phyloP scores from a whole-genome alignment of 2,329 filamentous ascomycete genomes.

The Fusarium nanum region DNA sequence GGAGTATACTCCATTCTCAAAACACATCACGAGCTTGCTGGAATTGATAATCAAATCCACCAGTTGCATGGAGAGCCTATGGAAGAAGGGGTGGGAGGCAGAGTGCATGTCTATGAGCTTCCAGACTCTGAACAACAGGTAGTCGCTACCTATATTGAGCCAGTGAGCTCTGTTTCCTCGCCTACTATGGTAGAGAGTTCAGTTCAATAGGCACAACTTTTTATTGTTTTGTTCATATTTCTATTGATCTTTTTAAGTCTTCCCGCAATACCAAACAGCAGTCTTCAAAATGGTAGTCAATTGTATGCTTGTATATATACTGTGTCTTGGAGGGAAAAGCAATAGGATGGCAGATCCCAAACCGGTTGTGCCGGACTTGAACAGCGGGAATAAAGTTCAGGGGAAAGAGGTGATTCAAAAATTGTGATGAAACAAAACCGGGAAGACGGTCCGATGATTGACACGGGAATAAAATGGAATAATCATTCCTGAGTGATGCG shows the following conservation, averaged over 20 bases:
- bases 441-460: no score
- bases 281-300: not conserved
- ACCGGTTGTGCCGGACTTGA: not conserved
- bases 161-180: not conserved
- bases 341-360: not conserved
- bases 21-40: not conserved
- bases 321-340: not conserved
- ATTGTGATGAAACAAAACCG: no score
- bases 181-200: not conserved
- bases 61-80: not conserved
- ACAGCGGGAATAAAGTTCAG: not conserved
- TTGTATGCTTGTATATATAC: not conserved
- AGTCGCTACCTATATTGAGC: not conserved
- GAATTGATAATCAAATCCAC: not conserved
- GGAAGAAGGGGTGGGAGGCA: not conserved
- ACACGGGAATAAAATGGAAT: not conserved
- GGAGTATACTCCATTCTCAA: not conserved
- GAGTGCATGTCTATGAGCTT: not conserved
- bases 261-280: not conserved
- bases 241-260: not conserved
- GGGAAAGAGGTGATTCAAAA: no score
- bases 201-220: not conserved
- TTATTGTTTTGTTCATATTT: not conserved
- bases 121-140: not conserved
- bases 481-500: not conserved